These are phyloP conservation scores for Cyberlindnera subsufficiens DNA, from an alignment of 805 yeast species.

Conservation along the genomic window DNA sequence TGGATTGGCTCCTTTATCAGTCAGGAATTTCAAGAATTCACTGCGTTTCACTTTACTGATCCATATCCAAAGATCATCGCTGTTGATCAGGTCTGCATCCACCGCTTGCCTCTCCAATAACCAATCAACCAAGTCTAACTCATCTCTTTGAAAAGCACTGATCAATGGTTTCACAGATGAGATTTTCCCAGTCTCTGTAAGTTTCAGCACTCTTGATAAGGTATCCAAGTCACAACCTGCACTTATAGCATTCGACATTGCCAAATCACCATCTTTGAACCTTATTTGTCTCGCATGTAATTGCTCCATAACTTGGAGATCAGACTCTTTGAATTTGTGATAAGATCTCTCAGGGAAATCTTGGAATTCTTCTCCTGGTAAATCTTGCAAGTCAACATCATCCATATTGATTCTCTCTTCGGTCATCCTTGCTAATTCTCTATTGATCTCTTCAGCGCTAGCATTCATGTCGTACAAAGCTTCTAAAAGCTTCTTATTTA, in stretches of 20 bases:
- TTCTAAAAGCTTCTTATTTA: slow-evolving; percentile 14
- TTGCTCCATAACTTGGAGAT: slow-evolving; percentile 2
- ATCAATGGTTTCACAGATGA: slow-evolving; percentile 12
- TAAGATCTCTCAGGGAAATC: slow-evolving; percentile 17
- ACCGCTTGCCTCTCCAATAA: slow-evolving; percentile 7
- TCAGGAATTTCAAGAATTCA: slow-evolving; percentile 9
- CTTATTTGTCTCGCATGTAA: slow-evolving; percentile 7
- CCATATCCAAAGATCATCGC: slow-evolving; percentile 18
- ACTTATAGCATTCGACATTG: slow-evolving; percentile 6
- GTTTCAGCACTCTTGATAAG: slow-evolving; percentile 4
- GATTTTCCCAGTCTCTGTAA: slow-evolving; percentile 5
- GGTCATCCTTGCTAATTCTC: slow-evolving; percentile 16
- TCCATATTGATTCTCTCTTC: slow-evolving; percentile 9
- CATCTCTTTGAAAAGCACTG: slow-evolving; percentile 7
- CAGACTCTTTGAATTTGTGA: neutral
- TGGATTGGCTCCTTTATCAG: slow-evolving; percentile 19
- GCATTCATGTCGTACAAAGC: slow-evolving; percentile 7
- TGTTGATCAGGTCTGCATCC: slow-evolving; percentile 5
- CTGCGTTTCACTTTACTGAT: slow-evolving; percentile 5
- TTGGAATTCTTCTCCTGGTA: slow-evolving; percentile 1
- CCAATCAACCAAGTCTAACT: slow-evolving; percentile 14
- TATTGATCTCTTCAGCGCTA: slow-evolving; percentile 11
- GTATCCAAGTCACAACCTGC: neutral
- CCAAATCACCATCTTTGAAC: slow-evolving; percentile 6
- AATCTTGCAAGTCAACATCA: slow-evolving; percentile 10